Base-by-base conservation (phyloP, 2,329 filamentous ascomycete species). In the Clarireedia homoeocarpa region DNA sequence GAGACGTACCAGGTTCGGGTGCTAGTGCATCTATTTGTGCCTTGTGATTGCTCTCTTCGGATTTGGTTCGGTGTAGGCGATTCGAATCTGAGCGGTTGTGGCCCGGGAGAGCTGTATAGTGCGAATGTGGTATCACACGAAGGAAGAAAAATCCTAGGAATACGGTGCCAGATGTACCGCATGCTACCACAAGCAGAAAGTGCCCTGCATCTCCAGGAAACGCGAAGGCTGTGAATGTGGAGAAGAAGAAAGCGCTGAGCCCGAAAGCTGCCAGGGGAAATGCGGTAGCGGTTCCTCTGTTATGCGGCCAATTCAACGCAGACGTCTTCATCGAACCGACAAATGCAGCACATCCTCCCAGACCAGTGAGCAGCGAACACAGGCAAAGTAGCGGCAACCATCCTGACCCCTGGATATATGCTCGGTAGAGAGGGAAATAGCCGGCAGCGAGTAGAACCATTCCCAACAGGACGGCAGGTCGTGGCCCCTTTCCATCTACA, bases 181-280 rank as follows among this genome's bases (percentile, higher is more conserved):
- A 77, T 3, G 91, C 84, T 42, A 99, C 77, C 27, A 97, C 75
- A 61, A 92, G 76, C 56, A 99, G 77, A 64, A 96, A 91, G 40
- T 82, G 81, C 55, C 86, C 86, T 0, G 91, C 94, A 65, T 95
- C 84, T 40, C 90, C 89, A 2, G 89, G 88, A 67, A 96, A 91
- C 42, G 89, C 75, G 48, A 95, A 68, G 17, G 83, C 82, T 23
- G 90, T 89, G 36, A 95, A 73, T 2, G 85, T 78, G 0, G 94
- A 92, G 74, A 96, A 99, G 75, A 97, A 95, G 73, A 99, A 94
- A 54, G 94, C 94, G 69, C 91, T 96, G 56, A 99, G 74, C 3
- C 94, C 94, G 68, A 97, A 97, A 3, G 89, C 91, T 56, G 94
- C 89, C 55, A 97, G 73, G 5, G 94, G 92, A 65, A 97, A 94